Evolutionary conservation across 768 basidiomycete species (phyloP).

Genomic region (Pleurotus eryngii): DNA sequence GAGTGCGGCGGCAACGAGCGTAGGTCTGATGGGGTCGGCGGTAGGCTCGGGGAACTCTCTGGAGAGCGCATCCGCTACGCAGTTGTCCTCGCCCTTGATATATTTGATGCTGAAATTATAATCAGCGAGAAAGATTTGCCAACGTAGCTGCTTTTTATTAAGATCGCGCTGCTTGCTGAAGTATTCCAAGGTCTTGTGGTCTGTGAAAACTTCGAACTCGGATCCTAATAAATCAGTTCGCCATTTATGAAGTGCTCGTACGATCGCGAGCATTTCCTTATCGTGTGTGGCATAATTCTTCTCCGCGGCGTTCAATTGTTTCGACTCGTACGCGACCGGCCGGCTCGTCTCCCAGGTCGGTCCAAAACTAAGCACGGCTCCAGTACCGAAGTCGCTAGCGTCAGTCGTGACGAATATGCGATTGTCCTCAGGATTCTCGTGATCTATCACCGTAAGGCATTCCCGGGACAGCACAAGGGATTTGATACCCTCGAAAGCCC

Average conservation of each 20-base stretch:
- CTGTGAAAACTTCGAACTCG: too few relatives aligned
- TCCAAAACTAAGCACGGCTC: slow-evolving; percentile 22
- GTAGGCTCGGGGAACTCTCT: not conserved
- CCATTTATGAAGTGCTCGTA: too few relatives aligned
- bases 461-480: slow-evolving; percentile 14
- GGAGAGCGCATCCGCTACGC: not conserved
- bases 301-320: slow-evolving; percentile 16
- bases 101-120: slow-evolving; percentile 28
- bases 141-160: slow-evolving; percentile 34
- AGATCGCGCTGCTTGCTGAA: slow-evolving; percentile 18
- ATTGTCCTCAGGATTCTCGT: slow-evolving; percentile 10
- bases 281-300: slow-evolving; percentile 28
- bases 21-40: not conserved
- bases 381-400: slow-evolving; percentile 20
- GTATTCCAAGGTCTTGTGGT: too few relatives aligned
- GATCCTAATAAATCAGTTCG: too few relatives aligned
- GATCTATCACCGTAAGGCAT: not conserved
- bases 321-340: slow-evolving; percentile 24
- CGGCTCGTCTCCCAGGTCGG: slow-evolving; percentile 21
- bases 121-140: slow-evolving; percentile 34
- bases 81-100: slow-evolving; percentile 11
- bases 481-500: too few relatives aligned
- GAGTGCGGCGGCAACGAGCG: not conserved
- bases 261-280: too few relatives aligned
- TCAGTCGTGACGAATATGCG: slow-evolving; percentile 25